phyloP scores from a whole-genome alignment of 2,329 filamentous ascomycete genomes.

The Sporothrix mexicana region DNA sequence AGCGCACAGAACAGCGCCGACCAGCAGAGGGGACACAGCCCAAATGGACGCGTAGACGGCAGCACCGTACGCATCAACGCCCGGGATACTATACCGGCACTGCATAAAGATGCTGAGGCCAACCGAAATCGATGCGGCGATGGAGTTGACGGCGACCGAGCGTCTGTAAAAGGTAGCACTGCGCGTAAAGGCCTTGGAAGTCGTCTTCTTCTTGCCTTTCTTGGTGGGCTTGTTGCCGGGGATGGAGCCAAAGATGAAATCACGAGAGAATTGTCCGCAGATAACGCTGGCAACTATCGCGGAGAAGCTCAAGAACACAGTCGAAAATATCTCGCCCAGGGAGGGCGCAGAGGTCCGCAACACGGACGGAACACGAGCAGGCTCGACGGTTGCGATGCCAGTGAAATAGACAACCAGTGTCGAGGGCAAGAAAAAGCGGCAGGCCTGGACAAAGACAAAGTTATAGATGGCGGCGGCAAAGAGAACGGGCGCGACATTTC shows the following conservation, averaged over 20 bases:
- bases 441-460: slow-evolving; percentile 71
- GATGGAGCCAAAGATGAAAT: slow-evolving; percentile 70
- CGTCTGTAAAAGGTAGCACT: slow-evolving; percentile 40
- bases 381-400: slow-evolving; percentile 70
- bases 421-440: slow-evolving; percentile 71
- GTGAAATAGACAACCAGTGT: slow-evolving; percentile 78
- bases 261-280: slow-evolving; percentile 57
- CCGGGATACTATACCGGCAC: slow-evolving; percentile 68
- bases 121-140: slow-evolving; percentile 62
- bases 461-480: slow-evolving; percentile 77
- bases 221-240: neutral
- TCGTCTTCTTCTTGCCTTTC: neutral
- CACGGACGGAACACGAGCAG: slow-evolving; percentile 51
- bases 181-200: slow-evolving; percentile 59
- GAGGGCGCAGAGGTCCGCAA: neutral
- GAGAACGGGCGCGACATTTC: slow-evolving; percentile 40
- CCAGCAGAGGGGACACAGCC: slow-evolving; percentile 67
- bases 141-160: slow-evolving; percentile 68
- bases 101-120: slow-evolving; percentile 67
- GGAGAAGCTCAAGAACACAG: slow-evolving; percentile 20
- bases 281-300: slow-evolving; percentile 1
- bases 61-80: slow-evolving; percentile 73
- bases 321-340: neutral
- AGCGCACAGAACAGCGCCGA: slow-evolving; percentile 62
- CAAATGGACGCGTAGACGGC: slow-evolving; percentile 75